Evolutionary conservation across 2,329 filamentous ascomycete species (phyloP).

Genomic region (Microdochium paspali): DNA sequence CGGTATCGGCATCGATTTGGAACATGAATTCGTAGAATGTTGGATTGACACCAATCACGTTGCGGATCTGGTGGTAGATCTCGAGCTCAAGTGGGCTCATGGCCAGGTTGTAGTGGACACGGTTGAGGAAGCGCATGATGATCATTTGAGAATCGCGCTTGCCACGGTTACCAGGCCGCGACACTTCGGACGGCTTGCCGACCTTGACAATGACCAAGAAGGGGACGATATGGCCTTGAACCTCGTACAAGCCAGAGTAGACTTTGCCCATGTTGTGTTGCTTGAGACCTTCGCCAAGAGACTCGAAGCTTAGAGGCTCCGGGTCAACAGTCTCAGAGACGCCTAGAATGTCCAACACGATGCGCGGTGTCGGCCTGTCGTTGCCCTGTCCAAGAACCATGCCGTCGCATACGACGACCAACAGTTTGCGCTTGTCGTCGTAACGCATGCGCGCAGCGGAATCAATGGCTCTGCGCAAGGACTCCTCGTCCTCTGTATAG

Average conservation of each 20-base stretch:
- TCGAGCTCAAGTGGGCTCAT: conserved; percentile 97
- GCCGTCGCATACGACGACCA: conserved; percentile 89
- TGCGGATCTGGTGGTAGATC: conserved; percentile 97
- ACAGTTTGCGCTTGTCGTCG: conserved; percentile 94
- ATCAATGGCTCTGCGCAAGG: conserved; percentile 90
- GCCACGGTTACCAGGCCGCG: conserved; percentile 90
- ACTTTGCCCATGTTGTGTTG: conserved; percentile 99
- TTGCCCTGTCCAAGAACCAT: conserved; percentile 99
- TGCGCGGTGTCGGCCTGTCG: conserved; percentile 87
- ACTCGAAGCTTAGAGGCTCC: conserved; percentile 93
- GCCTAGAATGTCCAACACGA: conserved; percentile 93
- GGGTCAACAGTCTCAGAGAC: conserved; percentile 91
- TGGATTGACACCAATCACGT: conserved; percentile 97
- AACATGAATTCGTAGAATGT: conserved; percentile 97
- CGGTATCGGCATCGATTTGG: conserved; percentile 95
- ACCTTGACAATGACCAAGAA: conserved; percentile 97
- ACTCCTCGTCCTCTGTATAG: conserved; percentile 98
- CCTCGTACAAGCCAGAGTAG: conserved; percentile 95
- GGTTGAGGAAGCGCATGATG: conserved; percentile 97
- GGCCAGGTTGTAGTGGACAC: conserved; percentile 90
- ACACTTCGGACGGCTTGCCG: conserved; percentile 93
- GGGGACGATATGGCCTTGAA: conserved; percentile 94
- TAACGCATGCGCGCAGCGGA: conserved; percentile 93
- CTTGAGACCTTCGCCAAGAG: conserved; percentile 87
- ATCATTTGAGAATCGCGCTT: conserved; percentile 99